phyloP scores from a whole-genome alignment of 2,329 filamentous ascomycete species.

The Sporothrix brunneoviolacea region DNA sequence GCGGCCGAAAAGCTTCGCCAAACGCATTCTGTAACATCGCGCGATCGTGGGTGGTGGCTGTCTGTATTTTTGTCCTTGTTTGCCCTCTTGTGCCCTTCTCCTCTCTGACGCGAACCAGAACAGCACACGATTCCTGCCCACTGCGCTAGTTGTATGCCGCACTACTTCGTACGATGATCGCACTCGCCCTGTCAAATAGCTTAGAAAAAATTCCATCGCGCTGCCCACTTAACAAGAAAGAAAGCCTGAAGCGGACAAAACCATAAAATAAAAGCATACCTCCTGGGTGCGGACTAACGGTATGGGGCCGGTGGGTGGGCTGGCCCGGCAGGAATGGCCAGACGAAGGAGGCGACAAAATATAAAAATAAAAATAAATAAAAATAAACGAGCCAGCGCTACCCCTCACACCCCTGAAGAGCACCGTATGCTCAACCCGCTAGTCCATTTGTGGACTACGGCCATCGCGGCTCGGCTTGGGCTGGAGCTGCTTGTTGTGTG shows the following conservation, averaged over 20 bases:
- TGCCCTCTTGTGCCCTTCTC: neutral
- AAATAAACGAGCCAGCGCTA: conserved; percentile 6
- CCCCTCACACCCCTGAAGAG: conserved; percentile 13
- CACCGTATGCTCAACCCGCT: conserved; percentile 2
- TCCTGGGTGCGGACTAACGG: no score
- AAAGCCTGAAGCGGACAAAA: neutral
- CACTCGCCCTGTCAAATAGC: no score
- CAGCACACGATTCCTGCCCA: no score
- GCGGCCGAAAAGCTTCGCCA: no score
- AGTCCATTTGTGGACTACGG: neutral
- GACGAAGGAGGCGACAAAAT: neutral
- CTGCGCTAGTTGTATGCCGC: no score
- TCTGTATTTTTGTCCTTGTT: neutral
- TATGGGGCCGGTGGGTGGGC: neutral
- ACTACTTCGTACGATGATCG: no score
- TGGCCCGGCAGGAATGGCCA: conserved; percentile 8
- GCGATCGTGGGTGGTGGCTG: conserved; percentile 3
- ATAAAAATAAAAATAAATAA: conserved; percentile 9
- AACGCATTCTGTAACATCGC: conserved; percentile 7
- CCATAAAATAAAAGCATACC: no score
- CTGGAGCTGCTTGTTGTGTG: neutral
- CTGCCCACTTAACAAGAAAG: conserved; percentile 1
- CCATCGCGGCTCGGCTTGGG: conserved; percentile 3
- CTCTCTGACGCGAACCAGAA: conserved; percentile 3
- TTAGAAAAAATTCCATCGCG: no score